Evolutionary conservation across 345 rosid species (phyloP).

Genomic region (Populus simonii): DNA sequence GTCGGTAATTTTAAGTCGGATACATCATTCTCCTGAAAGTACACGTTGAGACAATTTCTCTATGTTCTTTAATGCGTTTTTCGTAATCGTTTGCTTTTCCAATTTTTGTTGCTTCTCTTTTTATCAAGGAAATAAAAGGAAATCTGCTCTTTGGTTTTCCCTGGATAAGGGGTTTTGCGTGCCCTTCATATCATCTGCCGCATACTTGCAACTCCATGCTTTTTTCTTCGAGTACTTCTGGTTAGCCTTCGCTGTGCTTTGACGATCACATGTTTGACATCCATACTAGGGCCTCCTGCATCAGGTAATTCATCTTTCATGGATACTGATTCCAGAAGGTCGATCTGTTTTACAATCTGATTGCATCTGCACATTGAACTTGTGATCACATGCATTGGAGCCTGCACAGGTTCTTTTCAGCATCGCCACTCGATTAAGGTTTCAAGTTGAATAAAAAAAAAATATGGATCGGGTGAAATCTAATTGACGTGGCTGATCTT

Average conservation of each 20-base stretch:
- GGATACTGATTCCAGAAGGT: background rate
- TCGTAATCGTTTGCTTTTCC: slow-evolving; percentile 18
- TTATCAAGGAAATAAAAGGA: slow-evolving; percentile 42
- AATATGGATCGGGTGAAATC: too few relatives aligned
- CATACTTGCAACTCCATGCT: background rate
- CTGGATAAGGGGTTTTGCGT: slow-evolving; percentile 1
- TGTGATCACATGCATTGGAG: background rate
- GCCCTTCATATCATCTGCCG: background rate
- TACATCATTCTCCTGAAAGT: slow-evolving; percentile 95
- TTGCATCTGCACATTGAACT: background rate
- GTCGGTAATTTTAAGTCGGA: slow-evolving; percentile 83
- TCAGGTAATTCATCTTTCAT: background rate
- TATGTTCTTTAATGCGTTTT: slow-evolving; percentile 34
- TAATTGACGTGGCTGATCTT: too few relatives aligned
- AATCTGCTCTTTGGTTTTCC: slow-evolving; percentile 22
- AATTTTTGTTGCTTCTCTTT: slow-evolving; percentile 17
- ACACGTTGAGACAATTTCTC: slow-evolving; percentile 85
- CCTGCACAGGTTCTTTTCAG: background rate
- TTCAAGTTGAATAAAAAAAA: too few relatives aligned
- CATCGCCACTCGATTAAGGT: background rate
- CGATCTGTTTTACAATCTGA: background rate
- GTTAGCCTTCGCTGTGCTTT: background rate
- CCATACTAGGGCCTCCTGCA: background rate
- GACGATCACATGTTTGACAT: background rate
- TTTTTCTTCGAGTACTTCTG: background rate